Percentiles rank a stretch among this genome's conserved stretches.
Conservation (phyloP, 1,284 basidiomycete genomes). For the Sporisorium sorghi region DNA sequence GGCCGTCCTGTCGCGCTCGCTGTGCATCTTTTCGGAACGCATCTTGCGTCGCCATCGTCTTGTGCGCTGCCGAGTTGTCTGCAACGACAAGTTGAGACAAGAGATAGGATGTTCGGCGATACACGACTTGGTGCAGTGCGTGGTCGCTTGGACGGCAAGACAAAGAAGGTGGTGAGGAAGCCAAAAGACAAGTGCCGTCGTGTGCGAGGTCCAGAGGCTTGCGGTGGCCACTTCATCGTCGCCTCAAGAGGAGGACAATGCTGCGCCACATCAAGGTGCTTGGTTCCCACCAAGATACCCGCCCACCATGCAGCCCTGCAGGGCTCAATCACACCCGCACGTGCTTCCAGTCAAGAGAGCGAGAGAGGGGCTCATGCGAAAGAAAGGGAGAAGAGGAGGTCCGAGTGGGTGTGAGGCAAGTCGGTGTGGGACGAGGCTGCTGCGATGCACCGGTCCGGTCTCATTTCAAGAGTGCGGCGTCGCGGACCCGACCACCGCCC, state of each 20-base stretch:
- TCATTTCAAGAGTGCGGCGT: too few relatives aligned
- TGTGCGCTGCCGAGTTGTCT: too few relatives aligned
- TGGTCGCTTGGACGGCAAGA: background rate
- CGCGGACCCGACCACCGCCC: too few relatives aligned
- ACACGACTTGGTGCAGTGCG: too few relatives aligned
- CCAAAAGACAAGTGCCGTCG: background rate
- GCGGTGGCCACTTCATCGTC: background rate
- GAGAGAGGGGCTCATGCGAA: too few relatives aligned
- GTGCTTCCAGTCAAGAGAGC: too few relatives aligned
- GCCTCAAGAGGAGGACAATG: too few relatives aligned
- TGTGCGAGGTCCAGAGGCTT: background rate
- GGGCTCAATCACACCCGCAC: too few relatives aligned
- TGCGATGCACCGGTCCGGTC: too few relatives aligned
- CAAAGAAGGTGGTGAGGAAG: background rate
- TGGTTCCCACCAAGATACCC: background rate
- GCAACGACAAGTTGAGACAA: background rate
- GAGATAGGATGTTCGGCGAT: background rate
- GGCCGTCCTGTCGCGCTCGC: background rate
- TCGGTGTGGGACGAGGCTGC: too few relatives aligned
- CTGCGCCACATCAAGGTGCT: background rate
- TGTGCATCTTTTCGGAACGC: background rate
- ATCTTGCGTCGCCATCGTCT: slow-evolving; percentile 7
- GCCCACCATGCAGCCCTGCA: background rate
- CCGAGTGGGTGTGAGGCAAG: too few relatives aligned
- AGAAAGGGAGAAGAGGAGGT: too few relatives aligned